Percentiles rank a stretch among this genome's conserved stretches.
phyloP scores from a whole-genome alignment of 2,329 filamentous ascomycete genomes.

The Phialophora expanda region DNA sequence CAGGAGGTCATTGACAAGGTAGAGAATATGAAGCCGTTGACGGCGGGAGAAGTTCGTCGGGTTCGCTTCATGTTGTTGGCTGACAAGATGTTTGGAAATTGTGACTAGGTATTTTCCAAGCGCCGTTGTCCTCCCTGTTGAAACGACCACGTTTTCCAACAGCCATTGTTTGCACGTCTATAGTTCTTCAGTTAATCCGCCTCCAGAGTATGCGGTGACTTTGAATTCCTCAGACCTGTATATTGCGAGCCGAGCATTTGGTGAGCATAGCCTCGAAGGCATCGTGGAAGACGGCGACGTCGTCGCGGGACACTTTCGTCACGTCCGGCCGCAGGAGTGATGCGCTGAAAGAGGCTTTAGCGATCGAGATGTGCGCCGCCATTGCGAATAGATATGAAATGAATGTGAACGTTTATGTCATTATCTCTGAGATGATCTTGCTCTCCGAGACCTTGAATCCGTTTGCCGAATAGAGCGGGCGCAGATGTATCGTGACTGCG shows the following conservation, averaged over 20 bases:
- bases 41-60: slow-evolving; percentile 59
- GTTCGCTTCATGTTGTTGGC: slow-evolving; percentile 40
- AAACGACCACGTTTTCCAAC: slow-evolving; percentile 71
- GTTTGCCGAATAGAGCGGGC: neutral
- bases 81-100: slow-evolving; percentile 65
- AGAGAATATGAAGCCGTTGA: slow-evolving; percentile 75
- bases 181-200: slow-evolving; percentile 38
- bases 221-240: slow-evolving; percentile 76
- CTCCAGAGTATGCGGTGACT: slow-evolving; percentile 20
- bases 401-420: neutral
- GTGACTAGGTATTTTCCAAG: slow-evolving; percentile 78
- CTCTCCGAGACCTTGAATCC: neutral
- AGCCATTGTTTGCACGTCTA: slow-evolving; percentile 92
- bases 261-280: slow-evolving; percentile 68
- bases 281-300: slow-evolving; percentile 71
- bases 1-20: slow-evolving; percentile 77
- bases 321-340: slow-evolving; percentile 76
- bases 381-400: slow-evolving; percentile 20
- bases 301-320: slow-evolving; percentile 68
- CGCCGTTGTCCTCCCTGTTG: slow-evolving; percentile 67
- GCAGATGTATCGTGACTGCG: neutral
- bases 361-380: slow-evolving; percentile 64
- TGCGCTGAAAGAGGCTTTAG: slow-evolving; percentile 77
- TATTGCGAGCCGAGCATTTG: slow-evolving; percentile 78
- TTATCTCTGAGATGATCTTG: neutral